These are phyloP conservation scores for Pleurotus pulmonarius DNA, from an alignment of 768 basidiomycete genomes.

Conservation along the genomic window DNA sequence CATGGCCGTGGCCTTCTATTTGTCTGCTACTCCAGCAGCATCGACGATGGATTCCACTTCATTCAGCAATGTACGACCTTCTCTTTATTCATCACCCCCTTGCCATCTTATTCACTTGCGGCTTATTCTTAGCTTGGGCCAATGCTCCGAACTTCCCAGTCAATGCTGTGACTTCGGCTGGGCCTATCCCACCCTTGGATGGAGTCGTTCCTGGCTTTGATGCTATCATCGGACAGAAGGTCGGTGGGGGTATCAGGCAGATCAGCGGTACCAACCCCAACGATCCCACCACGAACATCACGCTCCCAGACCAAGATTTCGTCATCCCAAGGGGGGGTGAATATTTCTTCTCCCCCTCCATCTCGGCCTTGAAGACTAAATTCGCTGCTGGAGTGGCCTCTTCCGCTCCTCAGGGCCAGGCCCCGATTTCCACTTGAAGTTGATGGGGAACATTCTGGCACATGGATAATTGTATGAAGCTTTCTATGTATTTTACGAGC, in stretches of 20 bases:
- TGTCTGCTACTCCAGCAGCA: slow-evolving; percentile 38
- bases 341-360: slow-evolving; percentile 50
- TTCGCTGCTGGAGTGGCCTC: slow-evolving; percentile 13
- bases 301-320: slow-evolving; percentile 27
- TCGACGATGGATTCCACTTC: slow-evolving; percentile 37
- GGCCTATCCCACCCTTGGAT: slow-evolving; percentile 22
- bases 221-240: slow-evolving; percentile 39
- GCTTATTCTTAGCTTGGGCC: slow-evolving; percentile 28
- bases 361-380: slow-evolving; percentile 38
- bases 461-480: no score
- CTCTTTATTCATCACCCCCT: not conserved
- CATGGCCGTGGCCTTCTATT: slow-evolving; percentile 47
- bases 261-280: slow-evolving; percentile 24
- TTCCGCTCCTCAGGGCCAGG: not conserved
- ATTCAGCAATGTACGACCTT: slow-evolving; percentile 32
- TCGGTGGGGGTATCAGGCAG: slow-evolving; percentile 10
- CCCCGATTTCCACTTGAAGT: not conserved
- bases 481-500: no score
- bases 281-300: slow-evolving; percentile 21
- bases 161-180: slow-evolving; percentile 20
- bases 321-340: slow-evolving; percentile 47
- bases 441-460: no score
- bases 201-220: slow-evolving; percentile 36
- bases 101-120: not conserved
- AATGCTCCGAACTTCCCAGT: slow-evolving; percentile 33